These are phyloP conservation scores for Rhodotorula sp. DNA, from an alignment of 1,284 basidiomycete species.

Conservation along the genomic window DNA sequence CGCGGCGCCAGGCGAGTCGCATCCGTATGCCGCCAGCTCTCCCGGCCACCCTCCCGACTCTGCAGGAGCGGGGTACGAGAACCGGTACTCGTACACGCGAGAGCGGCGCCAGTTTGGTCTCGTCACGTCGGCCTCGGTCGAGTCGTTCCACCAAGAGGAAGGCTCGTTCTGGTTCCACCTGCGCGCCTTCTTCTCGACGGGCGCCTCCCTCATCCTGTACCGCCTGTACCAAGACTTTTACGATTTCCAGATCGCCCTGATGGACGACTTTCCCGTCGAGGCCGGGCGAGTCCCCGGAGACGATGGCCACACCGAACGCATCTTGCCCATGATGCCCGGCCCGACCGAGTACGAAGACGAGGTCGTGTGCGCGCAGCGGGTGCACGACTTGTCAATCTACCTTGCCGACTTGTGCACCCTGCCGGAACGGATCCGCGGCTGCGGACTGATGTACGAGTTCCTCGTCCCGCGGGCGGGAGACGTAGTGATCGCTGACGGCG, in stretches of 20 bases:
- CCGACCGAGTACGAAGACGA: constrained; percentile 82
- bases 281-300: constrained; percentile 64
- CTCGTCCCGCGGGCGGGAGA: constrained; percentile 85
- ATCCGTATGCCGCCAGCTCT: not conserved
- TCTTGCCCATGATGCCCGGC: constrained; percentile 94
- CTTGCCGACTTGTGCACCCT: constrained; percentile 70
- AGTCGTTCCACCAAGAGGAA: constrained; percentile 94
- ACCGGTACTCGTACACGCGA: constrained; percentile 38
- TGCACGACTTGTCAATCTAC: constrained; percentile 84
- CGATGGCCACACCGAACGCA: constrained; percentile 56
- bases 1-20: not conserved
- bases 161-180: constrained; percentile 97
- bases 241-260: constrained; percentile 88
- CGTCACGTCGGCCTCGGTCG: constrained; percentile 81
- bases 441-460: constrained; percentile 77
- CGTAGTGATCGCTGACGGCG: constrained; percentile 57
- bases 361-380: constrained; percentile 74
- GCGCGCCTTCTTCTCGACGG: constrained; percentile 70
- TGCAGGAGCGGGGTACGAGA: constrained; percentile 10
- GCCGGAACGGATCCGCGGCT: constrained; percentile 75
- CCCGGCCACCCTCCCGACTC: not conserved
- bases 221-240: constrained; percentile 98
- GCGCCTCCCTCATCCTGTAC: constrained; percentile 81
- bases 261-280: constrained; percentile 82
- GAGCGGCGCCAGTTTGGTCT: constrained; percentile 58